Conservation (phyloP, 192 early-diverging fungal species). For the Coemansia sp. region DNA sequence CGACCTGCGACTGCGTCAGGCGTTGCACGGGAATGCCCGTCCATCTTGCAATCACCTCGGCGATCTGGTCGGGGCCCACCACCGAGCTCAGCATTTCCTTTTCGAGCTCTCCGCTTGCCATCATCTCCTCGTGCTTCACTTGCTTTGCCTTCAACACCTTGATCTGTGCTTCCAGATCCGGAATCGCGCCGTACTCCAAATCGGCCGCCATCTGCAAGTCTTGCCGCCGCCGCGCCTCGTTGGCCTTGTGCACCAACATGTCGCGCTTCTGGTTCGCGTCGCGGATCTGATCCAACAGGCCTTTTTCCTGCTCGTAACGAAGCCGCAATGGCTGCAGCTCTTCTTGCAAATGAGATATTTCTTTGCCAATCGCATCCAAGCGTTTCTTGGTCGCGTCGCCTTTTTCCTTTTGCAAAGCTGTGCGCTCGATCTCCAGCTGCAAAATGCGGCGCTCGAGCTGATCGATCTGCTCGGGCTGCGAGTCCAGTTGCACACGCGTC, state of each 20-base stretch:
- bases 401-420: conserved; percentile 91
- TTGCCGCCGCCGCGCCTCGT: conserved; percentile 78
- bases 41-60: conserved; percentile 91
- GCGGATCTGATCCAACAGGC: conserved; percentile 85
- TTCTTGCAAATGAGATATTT: conserved; percentile 79
- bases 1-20: conserved; percentile 81
- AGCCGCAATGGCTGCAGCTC: conserved; percentile 86
- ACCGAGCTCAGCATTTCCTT: conserved; percentile 75
- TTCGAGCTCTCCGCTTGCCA: conserved; percentile 49
- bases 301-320: conserved; percentile 81
- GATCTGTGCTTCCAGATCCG: conserved; percentile 79
- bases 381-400: conserved; percentile 77
- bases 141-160: conserved; percentile 66
- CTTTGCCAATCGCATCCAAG: conserved; percentile 72
- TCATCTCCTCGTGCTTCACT: conserved; percentile 60
- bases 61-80: conserved; percentile 89
- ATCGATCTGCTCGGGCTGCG: conserved; percentile 95
- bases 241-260: conserved; percentile 78
- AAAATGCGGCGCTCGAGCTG: conserved; percentile 86
- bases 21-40: conserved; percentile 94
- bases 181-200: conserved; percentile 90
- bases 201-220: conserved; percentile 89
- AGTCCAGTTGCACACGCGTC: conserved; percentile 92
- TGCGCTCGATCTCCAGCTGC: conserved; percentile 95
- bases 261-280: conserved; percentile 85